Evolutionary conservation across 805 yeast genomes (phyloP).

Genomic region (Candida ficus): DNA sequence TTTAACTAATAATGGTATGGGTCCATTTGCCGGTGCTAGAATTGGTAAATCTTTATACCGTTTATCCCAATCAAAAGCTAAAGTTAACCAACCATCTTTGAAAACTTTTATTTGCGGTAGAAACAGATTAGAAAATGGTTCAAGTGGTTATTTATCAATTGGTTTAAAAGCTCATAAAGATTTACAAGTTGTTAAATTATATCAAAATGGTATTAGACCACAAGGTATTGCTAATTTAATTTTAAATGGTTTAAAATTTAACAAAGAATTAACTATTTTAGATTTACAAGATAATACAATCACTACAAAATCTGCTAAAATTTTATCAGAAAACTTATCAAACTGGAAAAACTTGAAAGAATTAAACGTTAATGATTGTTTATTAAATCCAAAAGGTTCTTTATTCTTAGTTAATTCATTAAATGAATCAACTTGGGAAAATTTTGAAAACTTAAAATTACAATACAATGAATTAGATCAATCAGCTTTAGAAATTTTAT

Average conservation of each 20-base stretch:
- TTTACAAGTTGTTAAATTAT: conserved; percentile 69
- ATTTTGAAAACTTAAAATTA: conserved; percentile 57
- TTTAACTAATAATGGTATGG: conserved; percentile 94
- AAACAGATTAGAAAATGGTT: conserved; percentile 94
- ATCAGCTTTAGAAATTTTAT: conserved; percentile 55
- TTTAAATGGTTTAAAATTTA: conserved; percentile 61
- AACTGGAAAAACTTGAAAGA: conserved; percentile 69
- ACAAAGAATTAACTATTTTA: conserved; percentile 55
- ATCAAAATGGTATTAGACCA: conserved; percentile 97
- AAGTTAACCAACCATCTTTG: conserved; percentile 42
- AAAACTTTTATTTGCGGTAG: conserved; percentile 94
- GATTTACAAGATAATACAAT: conserved; percentile 96
- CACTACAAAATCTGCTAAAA: conserved; percentile 60
- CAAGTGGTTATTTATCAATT: conserved; percentile 76
- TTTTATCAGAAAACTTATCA: conserved; percentile 55
- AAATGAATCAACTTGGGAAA: conserved; percentile 30
- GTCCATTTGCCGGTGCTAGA: conserved; percentile 95
- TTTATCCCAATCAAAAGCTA: conserved; percentile 59
- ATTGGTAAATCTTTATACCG: conserved; percentile 81
- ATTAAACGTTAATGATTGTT: conserved; percentile 83
- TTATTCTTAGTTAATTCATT: conserved; percentile 46
- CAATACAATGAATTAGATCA: conserved; percentile 86
- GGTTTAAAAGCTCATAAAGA: conserved; percentile 79
- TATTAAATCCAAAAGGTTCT: conserved; percentile 78
- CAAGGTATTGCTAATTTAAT: conserved; percentile 78